Percentiles rank a stretch among this genome's conserved stretches.
These are phyloP conservation scores for Curvularia lunata DNA, from an alignment of 2,329 filamentous ascomycete genomes.

Conservation along the genomic window DNA sequence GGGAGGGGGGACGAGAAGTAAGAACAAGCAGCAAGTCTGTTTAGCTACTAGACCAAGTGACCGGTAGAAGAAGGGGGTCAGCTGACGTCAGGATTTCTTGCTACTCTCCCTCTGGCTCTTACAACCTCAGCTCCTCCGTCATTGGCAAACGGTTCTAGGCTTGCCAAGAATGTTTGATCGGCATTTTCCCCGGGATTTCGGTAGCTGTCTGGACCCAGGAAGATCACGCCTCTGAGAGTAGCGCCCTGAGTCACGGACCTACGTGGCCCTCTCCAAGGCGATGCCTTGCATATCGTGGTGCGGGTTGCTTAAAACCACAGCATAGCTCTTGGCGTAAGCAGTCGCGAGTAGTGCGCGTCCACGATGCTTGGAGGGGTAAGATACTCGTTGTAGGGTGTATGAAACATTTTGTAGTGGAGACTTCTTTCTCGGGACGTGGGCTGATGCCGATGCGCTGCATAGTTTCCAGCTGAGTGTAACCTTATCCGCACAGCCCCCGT, in stretches of 20 bases:
- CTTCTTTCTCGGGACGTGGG: neutral
- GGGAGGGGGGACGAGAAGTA: neutral
- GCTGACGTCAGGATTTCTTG: conserved; percentile 4
- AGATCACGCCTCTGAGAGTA: neutral
- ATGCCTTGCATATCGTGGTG: neutral
- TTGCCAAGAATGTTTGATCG: neutral
- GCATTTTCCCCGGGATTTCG: neutral
- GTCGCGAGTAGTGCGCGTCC: conserved; percentile 3
- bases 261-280: neutral
- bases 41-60: too few relatives aligned
- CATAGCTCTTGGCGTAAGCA: conserved; percentile 6
- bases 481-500: neutral
- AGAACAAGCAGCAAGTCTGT: neutral
- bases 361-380: conserved; percentile 2
- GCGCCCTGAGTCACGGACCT: neutral
- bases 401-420: neutral
- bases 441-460: neutral
- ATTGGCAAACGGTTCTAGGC: neutral
- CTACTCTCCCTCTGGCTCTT: neutral
- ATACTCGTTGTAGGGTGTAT: neutral
- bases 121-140: neutral
- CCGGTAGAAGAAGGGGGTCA: neutral
- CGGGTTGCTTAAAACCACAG: neutral
- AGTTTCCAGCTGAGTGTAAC: neutral
- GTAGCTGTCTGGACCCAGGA: neutral